Conservation (phyloP, 208 protist genomes). For the Angomonas ambiguus region DNA sequence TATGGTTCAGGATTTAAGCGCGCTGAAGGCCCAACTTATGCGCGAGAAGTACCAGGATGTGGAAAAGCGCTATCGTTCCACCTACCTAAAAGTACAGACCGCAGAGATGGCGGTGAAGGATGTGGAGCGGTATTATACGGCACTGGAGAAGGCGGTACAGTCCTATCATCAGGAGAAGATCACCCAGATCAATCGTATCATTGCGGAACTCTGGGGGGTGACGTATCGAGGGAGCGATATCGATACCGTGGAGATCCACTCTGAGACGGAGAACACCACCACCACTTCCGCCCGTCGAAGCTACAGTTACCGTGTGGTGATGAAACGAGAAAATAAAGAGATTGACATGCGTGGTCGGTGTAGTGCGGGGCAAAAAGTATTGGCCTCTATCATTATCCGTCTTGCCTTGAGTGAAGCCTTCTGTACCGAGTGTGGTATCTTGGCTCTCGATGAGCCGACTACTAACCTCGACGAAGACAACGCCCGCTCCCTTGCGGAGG, state of each 20-base stretch:
- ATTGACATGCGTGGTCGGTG: conserved; percentile 99
- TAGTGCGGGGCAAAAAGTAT: conserved; percentile 97
- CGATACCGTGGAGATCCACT: conserved; percentile 96
- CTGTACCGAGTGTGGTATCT: conserved; percentile 98
- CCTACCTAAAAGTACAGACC: conserved; percentile 86
- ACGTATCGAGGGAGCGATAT: conserved; percentile 98
- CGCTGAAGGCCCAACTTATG: conserved; percentile 52
- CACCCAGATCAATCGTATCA: conserved; percentile 97
- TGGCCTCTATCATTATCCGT: conserved; percentile 99
- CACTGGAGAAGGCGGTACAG: conserved; percentile 95
- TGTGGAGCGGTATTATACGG: conserved; percentile 88
- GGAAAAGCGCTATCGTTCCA: conserved; percentile 85
- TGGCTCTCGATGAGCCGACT: conserved; percentile 99
- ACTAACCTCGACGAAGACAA: conserved; percentile 98
- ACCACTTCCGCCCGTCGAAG: conserved; percentile 60
- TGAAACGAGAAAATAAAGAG: conserved; percentile 92
- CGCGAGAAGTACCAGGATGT: conserved; percentile 79
- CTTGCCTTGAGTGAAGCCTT: conserved; percentile 99
- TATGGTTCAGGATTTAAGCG: conserved; percentile 60
- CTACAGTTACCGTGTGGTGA: conserved; percentile 94
- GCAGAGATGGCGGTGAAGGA: conserved; percentile 85
- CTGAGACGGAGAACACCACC: conserved; percentile 80
- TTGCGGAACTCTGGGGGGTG: conserved; percentile 96
- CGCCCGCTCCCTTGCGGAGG: conserved; percentile 73
- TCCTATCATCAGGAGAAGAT: conserved; percentile 98